Conservation (phyloP, 2,329 filamentous ascomycete species). For the Apiospora marii region DNA sequence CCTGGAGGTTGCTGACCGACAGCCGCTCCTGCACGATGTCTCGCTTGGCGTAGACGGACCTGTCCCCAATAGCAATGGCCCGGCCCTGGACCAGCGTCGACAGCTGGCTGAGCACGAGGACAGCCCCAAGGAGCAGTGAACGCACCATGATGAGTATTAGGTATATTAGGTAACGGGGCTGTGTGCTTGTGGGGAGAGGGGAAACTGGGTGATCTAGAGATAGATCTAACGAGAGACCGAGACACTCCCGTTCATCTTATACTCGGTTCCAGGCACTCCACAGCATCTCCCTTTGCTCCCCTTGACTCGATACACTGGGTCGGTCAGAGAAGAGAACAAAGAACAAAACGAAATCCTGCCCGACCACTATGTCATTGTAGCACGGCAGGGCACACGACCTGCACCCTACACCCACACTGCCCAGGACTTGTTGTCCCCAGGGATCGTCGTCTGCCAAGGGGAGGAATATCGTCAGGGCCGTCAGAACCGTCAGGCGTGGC, state of each 20-base stretch:
- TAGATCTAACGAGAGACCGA: neutral
- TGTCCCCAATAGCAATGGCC: neutral
- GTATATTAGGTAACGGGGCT: neutral
- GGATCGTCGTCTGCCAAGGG: constrained; percentile 12
- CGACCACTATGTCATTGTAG: neutral
- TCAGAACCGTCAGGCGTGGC: neutral
- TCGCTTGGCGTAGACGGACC: neutral
- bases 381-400: constrained; percentile 11
- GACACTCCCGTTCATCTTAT: neutral
- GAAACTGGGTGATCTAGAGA: neutral
- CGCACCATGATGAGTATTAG: neutral
- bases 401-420: neutral
- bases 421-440: too few relatives aligned
- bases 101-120: constrained; percentile 1
- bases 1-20: neutral
- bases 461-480: neutral
- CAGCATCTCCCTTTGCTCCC: neutral
- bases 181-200: neutral
- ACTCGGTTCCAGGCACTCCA: neutral
- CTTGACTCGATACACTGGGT: neutral
- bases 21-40: neutral
- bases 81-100: neutral
- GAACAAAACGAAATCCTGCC: neutral
- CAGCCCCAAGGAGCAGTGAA: neutral
- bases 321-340: neutral